Evolutionary conservation across 2,329 filamentous ascomycete genomes (phyloP), one percentile per base, ranked within the genome.

Genomic region (Aspergillus flavus): DNA sequence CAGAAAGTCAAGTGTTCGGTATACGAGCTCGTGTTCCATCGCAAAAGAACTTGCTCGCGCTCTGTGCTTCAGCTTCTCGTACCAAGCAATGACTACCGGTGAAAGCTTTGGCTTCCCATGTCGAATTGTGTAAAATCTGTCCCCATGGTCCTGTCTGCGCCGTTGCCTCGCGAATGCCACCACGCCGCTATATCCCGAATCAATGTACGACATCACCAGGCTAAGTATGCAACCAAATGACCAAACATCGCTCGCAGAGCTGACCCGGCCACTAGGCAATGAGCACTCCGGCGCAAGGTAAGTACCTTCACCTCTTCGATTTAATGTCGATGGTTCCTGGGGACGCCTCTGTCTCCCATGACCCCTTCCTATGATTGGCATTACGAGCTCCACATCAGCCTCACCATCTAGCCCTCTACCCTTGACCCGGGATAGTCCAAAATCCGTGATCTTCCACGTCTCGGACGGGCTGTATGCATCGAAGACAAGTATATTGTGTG

Each of bases 401-500:
- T 75, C 69, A 1, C 67, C 66, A 28, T 72, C 66, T 26, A 60
- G 58, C 39, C 65, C 67, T 53, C 69, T 59, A 6, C 72, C 58
- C 52, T 77, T 80, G 21, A 80, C 73, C 7, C 75, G 70, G 1
- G 79, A 76, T 68, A 80, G 77, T 10, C 79, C 79, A 62, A 81
- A 81, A 58, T 80, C 79, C 23, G 78, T 79, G 12, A 81, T 69
- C 63, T 80, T 80, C 79, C 79, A 81, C 16, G 43, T 63, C 41
- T 66, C 62, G 1, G 55, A 46, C 2, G 36, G 12, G 3, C 62
- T 55, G 54, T 65, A 66, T 6, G 64, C 58, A 6, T 62, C 54
- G 36, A 68, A 72, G 7, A 73, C 65, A 64, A 77, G 70, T n/a
- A 80, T 73, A 48, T 79, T 80, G 26, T 69, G 72, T 4, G 76